Evolutionary conservation across 1,284 basidiomycete species (phyloP), one percentile per base, ranked within the genome.

Genomic region (Pseudomicrostroma phylloplanum): DNA sequence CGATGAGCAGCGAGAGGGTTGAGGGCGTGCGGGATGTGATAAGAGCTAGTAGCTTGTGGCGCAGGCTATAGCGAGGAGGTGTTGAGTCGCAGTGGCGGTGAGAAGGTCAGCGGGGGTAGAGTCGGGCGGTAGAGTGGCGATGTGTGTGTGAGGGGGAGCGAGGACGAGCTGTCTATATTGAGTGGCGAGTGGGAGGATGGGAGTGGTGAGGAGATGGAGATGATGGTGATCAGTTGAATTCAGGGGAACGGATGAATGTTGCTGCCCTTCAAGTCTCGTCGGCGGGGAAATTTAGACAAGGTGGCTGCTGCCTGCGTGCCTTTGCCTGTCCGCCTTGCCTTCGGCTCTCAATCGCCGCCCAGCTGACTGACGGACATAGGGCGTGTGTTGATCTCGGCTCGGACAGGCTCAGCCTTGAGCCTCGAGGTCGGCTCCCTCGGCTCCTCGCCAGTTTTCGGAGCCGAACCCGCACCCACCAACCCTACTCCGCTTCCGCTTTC

Each of bases 381-480:
- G 4, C 46, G 46, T n/a, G 46, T 48, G 46, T 48, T 48, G 46
- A n/a, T 48, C 46, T 48, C 46, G 46, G 46, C 46, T 48, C 17
- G 12, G 4, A 4, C 46, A n/a, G 46, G n/a, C 46, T 48, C 46
- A n/a, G 4, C 46, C 46, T 48, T n/a, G n/a, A 48, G 46, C 17
- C n/a, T 48, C 46, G 12, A 11, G 6, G 4, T 48, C 23, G 46
- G n/a, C 23, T 48, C 46, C 46, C 46, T 48, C 46, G 17, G 17
- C 46, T 48, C 46, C 46, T 48, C 46, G 12, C 46, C 23, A 23
- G n/a, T 23, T 12, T 11, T n/a, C 46, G 17, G 46, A 48, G 46
- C 46, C 46, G 30, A 36, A 36, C 30, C 4, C 9, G 30, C 30
- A 3, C 30, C 30, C 30, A 36, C 30, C n/a, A n/a, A n/a, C n/a